Conservation (phyloP, 345 rosid genomes). For the Arabidopsis thaliana region DNA sequence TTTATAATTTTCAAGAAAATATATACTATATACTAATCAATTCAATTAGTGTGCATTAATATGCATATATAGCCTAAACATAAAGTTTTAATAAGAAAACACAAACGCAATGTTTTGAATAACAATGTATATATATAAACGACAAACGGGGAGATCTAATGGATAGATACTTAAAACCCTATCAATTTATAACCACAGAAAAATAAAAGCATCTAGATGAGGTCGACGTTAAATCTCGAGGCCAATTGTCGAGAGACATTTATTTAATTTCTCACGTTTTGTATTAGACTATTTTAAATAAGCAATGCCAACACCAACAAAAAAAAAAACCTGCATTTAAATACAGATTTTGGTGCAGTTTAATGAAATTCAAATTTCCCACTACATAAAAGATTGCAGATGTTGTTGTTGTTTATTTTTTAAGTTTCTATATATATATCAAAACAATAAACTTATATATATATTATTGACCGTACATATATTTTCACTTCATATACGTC, state of each 20-base stretch:
- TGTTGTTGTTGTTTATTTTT: not conserved
- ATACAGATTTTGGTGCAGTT: not conserved
- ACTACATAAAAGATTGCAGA: not conserved
- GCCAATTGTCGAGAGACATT: constrained; percentile 8
- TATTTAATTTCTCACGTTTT: constrained; percentile 26
- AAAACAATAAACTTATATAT: too few species aligned
- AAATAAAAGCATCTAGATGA: constrained; percentile 12
- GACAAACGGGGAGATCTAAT: constrained; percentile 19
- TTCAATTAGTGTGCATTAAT: too few species aligned
- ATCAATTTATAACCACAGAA: constrained; percentile 29
- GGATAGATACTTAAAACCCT: constrained; percentile 11
- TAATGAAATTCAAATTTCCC: not conserved
- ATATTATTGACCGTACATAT: too few species aligned
- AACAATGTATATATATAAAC: not conserved
- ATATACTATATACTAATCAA: too few species aligned
- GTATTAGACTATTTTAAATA: not conserved
- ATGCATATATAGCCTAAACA: too few species aligned
- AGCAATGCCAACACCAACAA: not conserved
- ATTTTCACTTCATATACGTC: too few species aligned
- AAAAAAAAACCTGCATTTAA: not conserved
- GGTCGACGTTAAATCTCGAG: constrained; percentile 9
- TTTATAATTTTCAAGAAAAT: too few species aligned
- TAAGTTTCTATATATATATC: too few species aligned
- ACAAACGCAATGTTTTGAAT: too few species aligned
- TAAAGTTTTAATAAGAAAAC: too few species aligned